phyloP scores from a whole-genome alignment of 345 rosid genomes.

The Pistacia vera region DNA sequence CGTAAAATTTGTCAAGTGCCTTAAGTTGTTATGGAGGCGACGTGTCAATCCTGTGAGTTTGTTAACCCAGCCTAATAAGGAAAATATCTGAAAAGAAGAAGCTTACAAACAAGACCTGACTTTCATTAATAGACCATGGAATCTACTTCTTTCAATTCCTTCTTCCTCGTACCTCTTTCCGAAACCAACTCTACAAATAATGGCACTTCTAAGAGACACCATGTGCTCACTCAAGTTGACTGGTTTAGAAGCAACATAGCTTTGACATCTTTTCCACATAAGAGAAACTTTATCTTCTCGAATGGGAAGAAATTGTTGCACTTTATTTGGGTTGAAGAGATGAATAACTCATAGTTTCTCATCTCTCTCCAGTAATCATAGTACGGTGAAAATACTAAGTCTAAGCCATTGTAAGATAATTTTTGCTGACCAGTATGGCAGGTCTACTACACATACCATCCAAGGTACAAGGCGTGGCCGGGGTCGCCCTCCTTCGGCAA shows the following conservation, averaged over 20 bases:
- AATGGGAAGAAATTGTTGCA: no score
- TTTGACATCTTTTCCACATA: no score
- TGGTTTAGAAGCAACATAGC: no score
- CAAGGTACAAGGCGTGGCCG: constrained; percentile 46
- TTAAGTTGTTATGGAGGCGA: constrained; percentile 36
- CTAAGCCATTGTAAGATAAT: no score
- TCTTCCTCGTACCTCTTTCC: constrained; percentile 39
- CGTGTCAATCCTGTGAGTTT: constrained; percentile 32
- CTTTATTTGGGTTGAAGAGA: no score
- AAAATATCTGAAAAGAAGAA: constrained; percentile 43
- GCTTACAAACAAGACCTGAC: constrained; percentile 29
- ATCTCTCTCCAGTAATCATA: no score
- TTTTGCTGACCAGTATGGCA: no score
- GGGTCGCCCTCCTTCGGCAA: constrained; percentile 38
- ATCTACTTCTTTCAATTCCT: constrained; percentile 24
- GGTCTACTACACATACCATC: no score
- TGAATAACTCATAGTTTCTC: no score
- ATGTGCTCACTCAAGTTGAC: constrained; percentile 33
- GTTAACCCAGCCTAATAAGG: constrained; percentile 50
- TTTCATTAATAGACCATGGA: constrained; percentile 35
- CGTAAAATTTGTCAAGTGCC: constrained; percentile 44
- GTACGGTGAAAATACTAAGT: no score
- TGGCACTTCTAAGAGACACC: constrained; percentile 20
- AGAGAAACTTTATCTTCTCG: no score
- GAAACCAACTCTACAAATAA: constrained; percentile 41